phyloP scores from a whole-genome alignment of 371 early-diverging fungal species.

The Racocetra persica region DNA sequence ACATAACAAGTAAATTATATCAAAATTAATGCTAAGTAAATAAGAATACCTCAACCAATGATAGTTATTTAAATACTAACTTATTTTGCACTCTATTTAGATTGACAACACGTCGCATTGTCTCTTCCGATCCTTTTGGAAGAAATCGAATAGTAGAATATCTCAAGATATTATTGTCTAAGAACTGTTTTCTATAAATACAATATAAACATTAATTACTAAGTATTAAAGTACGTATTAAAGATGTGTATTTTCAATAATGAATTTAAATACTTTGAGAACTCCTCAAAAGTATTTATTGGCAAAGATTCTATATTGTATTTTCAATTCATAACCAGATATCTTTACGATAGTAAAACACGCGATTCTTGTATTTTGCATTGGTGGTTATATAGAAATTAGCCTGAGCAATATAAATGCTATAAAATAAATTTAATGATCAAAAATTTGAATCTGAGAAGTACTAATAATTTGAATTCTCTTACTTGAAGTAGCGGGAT shows the following conservation, averaged over 20 bases:
- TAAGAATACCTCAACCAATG: not conserved
- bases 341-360: slow-evolving; percentile 82
- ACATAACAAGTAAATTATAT: not conserved
- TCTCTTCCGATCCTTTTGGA: slow-evolving; percentile 67
- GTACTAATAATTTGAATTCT: not conserved
- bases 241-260: not conserved
- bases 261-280: not conserved
- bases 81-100: slow-evolving; percentile 45
- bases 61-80: not conserved
- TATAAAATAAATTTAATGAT: not conserved
- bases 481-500: not conserved
- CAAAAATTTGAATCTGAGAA: not conserved
- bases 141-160: slow-evolving; percentile 68
- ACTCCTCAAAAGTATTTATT: not conserved
- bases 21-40: not conserved
- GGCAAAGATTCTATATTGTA: slow-evolving; percentile 53
- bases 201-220: not conserved
- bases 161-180: slow-evolving; percentile 46
- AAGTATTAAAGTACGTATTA: not conserved
- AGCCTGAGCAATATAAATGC: slow-evolving; percentile 49
- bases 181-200: not conserved
- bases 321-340: slow-evolving; percentile 69
- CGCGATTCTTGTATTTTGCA: slow-evolving; percentile 56
- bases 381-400: slow-evolving; percentile 81
- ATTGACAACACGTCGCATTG: slow-evolving; percentile 72